Conservation (phyloP, 2,329 filamentous ascomycete species). For the Arthrobotrys entomopaga region DNA sequence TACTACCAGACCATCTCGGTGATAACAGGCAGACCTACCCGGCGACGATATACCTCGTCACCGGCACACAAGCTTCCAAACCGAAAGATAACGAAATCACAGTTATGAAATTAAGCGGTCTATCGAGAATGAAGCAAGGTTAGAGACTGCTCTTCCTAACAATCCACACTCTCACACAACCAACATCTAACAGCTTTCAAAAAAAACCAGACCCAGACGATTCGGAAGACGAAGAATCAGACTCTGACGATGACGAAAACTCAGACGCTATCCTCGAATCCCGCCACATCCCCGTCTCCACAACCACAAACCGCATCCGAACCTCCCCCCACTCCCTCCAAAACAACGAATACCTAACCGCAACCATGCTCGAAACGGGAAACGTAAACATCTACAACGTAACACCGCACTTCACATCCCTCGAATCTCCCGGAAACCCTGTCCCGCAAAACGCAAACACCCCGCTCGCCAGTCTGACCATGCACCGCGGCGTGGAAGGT, state of each 20-base stretch:
- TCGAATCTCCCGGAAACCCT: slow-evolving; percentile 85
- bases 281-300: slow-evolving; percentile 83
- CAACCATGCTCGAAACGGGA: slow-evolving; percentile 89
- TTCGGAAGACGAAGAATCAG: slow-evolving; percentile 66
- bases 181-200: slow-evolving; percentile 9
- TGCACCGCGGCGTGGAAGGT: slow-evolving; percentile 85
- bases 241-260: slow-evolving; percentile 75
- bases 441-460: slow-evolving; percentile 82
- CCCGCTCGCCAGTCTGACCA: slow-evolving; percentile 84
- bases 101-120: slow-evolving; percentile 93
- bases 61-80: slow-evolving; percentile 86
- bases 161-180: background rate
- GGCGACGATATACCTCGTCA: slow-evolving; percentile 92
- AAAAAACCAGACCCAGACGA: slow-evolving; percentile 46
- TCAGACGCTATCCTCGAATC: slow-evolving; percentile 92
- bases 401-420: slow-evolving; percentile 85
- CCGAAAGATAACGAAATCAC: slow-evolving; percentile 91
- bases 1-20: slow-evolving; percentile 84
- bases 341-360: slow-evolving; percentile 83
- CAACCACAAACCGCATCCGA: slow-evolving; percentile 93
- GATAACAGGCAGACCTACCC: slow-evolving; percentile 93
- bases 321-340: slow-evolving; percentile 74
- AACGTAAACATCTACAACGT: slow-evolving; percentile 94
- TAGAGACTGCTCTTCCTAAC: background rate
- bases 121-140: slow-evolving; percentile 81